Percentiles rank a stretch among this genome's conserved stretches.
Conservation (phyloP, 2,329 filamentous ascomycete species). For the Phaeosphaeria sp. region DNA sequence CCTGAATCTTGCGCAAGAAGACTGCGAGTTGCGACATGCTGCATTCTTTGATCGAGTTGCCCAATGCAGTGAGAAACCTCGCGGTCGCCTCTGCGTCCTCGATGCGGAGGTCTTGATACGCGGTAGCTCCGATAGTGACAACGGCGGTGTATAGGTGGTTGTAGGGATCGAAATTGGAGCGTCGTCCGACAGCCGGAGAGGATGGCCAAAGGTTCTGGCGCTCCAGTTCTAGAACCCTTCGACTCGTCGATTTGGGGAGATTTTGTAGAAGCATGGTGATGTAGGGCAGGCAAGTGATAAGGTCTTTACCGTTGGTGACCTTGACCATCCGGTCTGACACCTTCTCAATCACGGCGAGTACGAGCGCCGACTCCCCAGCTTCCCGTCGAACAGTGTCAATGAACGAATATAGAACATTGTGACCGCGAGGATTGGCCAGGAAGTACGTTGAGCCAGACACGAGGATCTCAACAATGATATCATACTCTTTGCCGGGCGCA, state of each 20-base stretch:
- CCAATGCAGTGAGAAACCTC: conserved; percentile 62
- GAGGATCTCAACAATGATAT: conserved; percentile 72
- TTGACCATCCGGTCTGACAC: conserved; percentile 59
- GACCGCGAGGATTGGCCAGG: conserved; percentile 21
- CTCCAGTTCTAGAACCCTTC: conserved; percentile 64
- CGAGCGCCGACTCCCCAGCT: conserved; percentile 71
- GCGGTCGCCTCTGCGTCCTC: conserved; percentile 50
- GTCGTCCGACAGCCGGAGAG: conserved; percentile 42
- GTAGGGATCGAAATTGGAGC: conserved; percentile 63
- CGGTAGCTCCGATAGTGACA: conserved; percentile 58
- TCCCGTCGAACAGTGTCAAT: conserved; percentile 64
- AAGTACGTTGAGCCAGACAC: conserved; percentile 61
- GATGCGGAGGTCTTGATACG: conserved; percentile 59
- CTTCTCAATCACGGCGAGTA: conserved; percentile 73
- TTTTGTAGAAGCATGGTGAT: conserved; percentile 46
- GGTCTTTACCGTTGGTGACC: conserved; percentile 24
- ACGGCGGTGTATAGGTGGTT: conserved; percentile 70
- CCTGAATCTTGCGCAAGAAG: conserved; percentile 67
- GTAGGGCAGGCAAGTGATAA: conserved; percentile 26
- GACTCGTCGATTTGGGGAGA: conserved; percentile 53
- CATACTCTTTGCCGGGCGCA: conserved; percentile 71
- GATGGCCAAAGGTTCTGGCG: conserved; percentile 72
- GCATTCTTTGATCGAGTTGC: conserved; percentile 48
- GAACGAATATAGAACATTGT: conserved; percentile 63
- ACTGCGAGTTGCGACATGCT: conserved; percentile 59